Evolutionary conservation across 495 filamentous ascomycete genomes (phyloP).

Genomic region (Lasiosphaeria hispida): DNA sequence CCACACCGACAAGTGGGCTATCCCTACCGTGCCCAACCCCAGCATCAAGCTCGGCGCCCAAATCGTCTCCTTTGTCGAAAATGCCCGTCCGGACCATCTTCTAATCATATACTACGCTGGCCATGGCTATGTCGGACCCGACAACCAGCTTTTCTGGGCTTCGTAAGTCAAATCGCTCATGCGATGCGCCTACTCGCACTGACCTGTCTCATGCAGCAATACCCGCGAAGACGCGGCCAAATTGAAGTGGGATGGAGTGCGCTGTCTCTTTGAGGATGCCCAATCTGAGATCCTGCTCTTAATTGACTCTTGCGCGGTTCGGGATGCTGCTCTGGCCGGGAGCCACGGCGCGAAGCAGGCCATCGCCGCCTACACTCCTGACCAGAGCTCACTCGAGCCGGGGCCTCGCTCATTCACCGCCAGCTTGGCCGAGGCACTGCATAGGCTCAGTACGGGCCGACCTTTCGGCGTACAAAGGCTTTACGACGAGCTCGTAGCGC

Average conservation of each 20-base stretch:
- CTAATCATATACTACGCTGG: conserved; percentile 58
- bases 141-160: conserved; percentile 56
- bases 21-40: conserved; percentile 49
- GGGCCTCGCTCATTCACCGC: conserved; percentile 52
- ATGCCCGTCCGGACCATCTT: conserved; percentile 51
- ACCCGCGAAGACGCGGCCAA: conserved; percentile 41
- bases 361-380: conserved; percentile 52
- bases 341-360: conserved; percentile 52
- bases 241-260: conserved; percentile 49
- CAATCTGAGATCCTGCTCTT: conserved; percentile 50
- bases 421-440: conserved; percentile 46
- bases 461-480: conserved; percentile 50
- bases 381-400: conserved; percentile 43
- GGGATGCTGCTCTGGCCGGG: conserved; percentile 41
- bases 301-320: conserved; percentile 45
- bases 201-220: conserved; percentile 31
- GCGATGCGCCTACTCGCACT: conserved; percentile 6
- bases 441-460: conserved; percentile 43
- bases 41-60: conserved; percentile 53
- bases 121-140: conserved; percentile 47
- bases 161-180: conserved; percentile 40
- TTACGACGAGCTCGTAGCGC: conserved; percentile 47
- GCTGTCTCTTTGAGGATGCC: conserved; percentile 49
- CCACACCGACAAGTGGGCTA: conserved; percentile 50
- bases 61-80: conserved; percentile 49